A percentile compares a stretch with the other conserved stretches of the same genome.
phyloP scores from a whole-genome alignment of 2,329 filamentous ascomycete genomes.

The Penicillium freii region DNA sequence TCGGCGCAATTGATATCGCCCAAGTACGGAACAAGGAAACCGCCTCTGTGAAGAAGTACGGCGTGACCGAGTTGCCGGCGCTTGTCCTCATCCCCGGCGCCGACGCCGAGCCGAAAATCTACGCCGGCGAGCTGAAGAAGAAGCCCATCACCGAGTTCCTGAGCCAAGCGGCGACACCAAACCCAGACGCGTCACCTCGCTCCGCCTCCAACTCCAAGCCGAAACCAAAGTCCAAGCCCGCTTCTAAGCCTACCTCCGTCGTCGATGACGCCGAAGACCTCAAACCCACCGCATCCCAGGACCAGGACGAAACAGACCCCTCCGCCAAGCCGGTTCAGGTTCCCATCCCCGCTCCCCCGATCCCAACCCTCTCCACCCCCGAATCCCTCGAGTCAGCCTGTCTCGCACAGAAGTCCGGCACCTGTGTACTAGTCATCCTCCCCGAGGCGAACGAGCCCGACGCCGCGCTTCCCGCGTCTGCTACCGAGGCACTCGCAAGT shows the following conservation, averaged over 20 bases:
- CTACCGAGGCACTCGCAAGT: slow-evolving; percentile 57
- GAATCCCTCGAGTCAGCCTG: slow-evolving; percentile 69
- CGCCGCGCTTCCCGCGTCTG: slow-evolving; percentile 44
- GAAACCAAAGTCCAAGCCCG: slow-evolving; percentile 47
- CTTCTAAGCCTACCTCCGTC: slow-evolving; percentile 47
- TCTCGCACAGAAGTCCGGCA: slow-evolving; percentile 71
- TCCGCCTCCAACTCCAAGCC: slow-evolving; percentile 30
- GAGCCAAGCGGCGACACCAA: slow-evolving; percentile 72
- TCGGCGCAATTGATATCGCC: slow-evolving; percentile 73
- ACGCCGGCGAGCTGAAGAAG: slow-evolving; percentile 84
- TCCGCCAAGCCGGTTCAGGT: slow-evolving; percentile 45
- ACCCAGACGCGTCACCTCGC: slow-evolving; percentile 62
- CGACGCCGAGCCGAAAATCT: slow-evolving; percentile 66
- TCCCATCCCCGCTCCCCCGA: slow-evolving; percentile 59
- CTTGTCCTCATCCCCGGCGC: slow-evolving; percentile 75
- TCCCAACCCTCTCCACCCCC: slow-evolving; percentile 63
- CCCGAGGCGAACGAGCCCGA: slow-evolving; percentile 54
- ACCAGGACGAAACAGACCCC: slow-evolving; percentile 30
- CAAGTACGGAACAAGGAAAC: slow-evolving; percentile 82
- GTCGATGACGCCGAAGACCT: slow-evolving; percentile 38
- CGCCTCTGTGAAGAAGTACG: slow-evolving; percentile 68
- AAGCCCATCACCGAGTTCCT: slow-evolving; percentile 78
- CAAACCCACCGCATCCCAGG: slow-evolving; percentile 52
- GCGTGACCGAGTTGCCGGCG: slow-evolving; percentile 73
- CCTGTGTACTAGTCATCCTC: slow-evolving; percentile 76